Conservation (phyloP, 495 filamentous ascomycete genomes). For the Hyaloscypha hepaticicola region DNA sequence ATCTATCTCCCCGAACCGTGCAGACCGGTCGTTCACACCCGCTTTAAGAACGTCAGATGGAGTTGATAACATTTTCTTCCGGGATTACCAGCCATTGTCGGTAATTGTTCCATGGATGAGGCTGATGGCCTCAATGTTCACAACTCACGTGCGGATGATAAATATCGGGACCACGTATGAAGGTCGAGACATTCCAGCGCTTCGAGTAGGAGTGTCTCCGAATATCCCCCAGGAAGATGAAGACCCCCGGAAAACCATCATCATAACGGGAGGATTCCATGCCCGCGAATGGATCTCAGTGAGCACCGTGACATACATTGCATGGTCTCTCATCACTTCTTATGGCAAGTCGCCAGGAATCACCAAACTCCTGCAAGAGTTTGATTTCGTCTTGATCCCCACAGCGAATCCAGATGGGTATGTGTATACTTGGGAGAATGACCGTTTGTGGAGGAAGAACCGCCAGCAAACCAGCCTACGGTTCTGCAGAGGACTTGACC, state of each 20-base stretch:
- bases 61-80: slow-evolving; percentile 70
- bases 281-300: slow-evolving; percentile 96
- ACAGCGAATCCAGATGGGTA: slow-evolving; percentile 94
- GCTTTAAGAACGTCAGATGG: slow-evolving; percentile 37
- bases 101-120: slow-evolving; percentile 88
- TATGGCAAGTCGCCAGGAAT: slow-evolving; percentile 68
- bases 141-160: slow-evolving; percentile 68
- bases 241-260: slow-evolving; percentile 67
- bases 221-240: slow-evolving; percentile 40
- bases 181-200: slow-evolving; percentile 77
- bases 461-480: slow-evolving; percentile 78
- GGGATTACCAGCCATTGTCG: slow-evolving; percentile 77
- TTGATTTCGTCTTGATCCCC: slow-evolving; percentile 87
- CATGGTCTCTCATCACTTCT: slow-evolving; percentile 82
- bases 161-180: slow-evolving; percentile 81
- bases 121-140: slow-evolving; percentile 83
- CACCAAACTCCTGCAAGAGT: slow-evolving; percentile 72
- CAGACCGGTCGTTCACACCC: slow-evolving; percentile 30
- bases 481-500: slow-evolving; percentile 84
- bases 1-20: slow-evolving; percentile 21
- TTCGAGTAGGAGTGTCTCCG: slow-evolving; percentile 71
- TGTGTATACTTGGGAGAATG: slow-evolving; percentile 86
- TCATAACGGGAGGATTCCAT: slow-evolving; percentile 83
- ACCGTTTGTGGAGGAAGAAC: slow-evolving; percentile 95
- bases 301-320: slow-evolving; percentile 85